Conservation (phyloP, 768 basidiomycete genomes). For the Porpolomopsis calyptriformis region DNA sequence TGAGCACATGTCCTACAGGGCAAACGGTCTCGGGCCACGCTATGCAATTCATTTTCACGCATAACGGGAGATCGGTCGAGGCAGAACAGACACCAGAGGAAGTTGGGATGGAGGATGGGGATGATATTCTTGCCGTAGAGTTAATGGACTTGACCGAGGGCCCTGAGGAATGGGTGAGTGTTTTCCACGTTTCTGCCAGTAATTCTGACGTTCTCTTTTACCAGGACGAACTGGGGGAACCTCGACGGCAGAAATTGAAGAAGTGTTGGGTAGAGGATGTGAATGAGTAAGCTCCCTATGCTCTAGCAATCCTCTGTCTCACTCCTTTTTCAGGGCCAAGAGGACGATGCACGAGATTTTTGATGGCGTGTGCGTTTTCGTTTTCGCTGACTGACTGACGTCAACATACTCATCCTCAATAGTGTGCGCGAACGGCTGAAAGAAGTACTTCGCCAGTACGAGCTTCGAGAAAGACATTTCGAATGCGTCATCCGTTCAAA, state of each 20-base stretch:
- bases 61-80: slow-evolving; percentile 70
- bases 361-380: slow-evolving; percentile 61
- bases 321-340: slow-evolving; percentile 41
- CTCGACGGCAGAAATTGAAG: slow-evolving; percentile 56
- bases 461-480: slow-evolving; percentile 84
- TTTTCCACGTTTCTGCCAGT: neutral
- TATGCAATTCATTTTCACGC: slow-evolving; percentile 80
- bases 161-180: slow-evolving; percentile 52
- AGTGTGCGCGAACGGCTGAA: slow-evolving; percentile 82
- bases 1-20: slow-evolving; percentile 33
- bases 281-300: slow-evolving; percentile 42
- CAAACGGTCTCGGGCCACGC: slow-evolving; percentile 28
- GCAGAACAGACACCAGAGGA: slow-evolving; percentile 80
- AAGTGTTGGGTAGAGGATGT: slow-evolving; percentile 78
- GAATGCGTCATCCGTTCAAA: slow-evolving; percentile 89
- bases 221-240: slow-evolving; percentile 57
- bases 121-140: slow-evolving; percentile 83
- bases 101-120: slow-evolving; percentile 76
- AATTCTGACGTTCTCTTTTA: neutral
- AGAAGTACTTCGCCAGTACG: slow-evolving; percentile 78
- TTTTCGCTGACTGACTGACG: slow-evolving; percentile 3
- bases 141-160: slow-evolving; percentile 82
- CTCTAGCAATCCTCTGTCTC: neutral
- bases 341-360: slow-evolving; percentile 76
- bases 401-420: slow-evolving; percentile 7